Evolutionary conservation across 2,329 filamentous ascomycete species (phyloP).

Genomic region (Pseudomassariella vexata): DNA sequence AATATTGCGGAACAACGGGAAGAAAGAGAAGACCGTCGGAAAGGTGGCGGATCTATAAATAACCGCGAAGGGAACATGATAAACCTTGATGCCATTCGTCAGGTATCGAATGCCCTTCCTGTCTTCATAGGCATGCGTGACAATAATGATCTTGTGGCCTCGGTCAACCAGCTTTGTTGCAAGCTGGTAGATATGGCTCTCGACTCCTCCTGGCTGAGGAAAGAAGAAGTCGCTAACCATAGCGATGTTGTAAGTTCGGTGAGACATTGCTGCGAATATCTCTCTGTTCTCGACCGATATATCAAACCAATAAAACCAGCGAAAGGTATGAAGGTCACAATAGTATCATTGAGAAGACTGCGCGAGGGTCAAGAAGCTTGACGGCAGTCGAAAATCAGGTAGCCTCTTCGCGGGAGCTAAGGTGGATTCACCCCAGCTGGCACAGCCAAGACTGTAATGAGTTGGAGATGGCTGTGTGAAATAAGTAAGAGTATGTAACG

Average conservation of each 20-base stretch:
- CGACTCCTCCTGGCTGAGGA: constrained; percentile 90
- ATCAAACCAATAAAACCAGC: too few species aligned
- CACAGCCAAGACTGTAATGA: too few species aligned
- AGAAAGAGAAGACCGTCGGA: constrained; percentile 97
- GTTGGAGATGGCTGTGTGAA: too few species aligned
- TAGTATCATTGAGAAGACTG: too few species aligned
- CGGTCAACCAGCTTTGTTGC: constrained; percentile 95
- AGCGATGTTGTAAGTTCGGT: constrained; percentile 61
- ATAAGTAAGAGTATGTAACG: too few species aligned
- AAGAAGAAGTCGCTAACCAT: constrained; percentile 99
- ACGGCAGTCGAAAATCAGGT: too few species aligned
- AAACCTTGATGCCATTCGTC: constrained; percentile 96
- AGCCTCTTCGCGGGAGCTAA: too few species aligned
- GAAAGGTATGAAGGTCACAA: too few species aligned
- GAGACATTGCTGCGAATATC: constrained; percentile 47
- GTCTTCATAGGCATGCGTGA: constrained; percentile 90
- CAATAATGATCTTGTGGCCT: constrained; percentile 95
- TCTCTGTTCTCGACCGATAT: too few species aligned
- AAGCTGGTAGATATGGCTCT: constrained; percentile 97
- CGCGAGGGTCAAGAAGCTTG: too few species aligned
- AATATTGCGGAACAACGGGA: constrained; percentile 95
- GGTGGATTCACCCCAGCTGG: too few species aligned
- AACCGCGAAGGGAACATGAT: constrained; percentile 92
- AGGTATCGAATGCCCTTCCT: constrained; percentile 90
- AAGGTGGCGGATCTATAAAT: constrained; percentile 93